Evolutionary conservation across 2,329 filamentous ascomycete genomes (phyloP), one percentile per base, ranked within the genome.

Genomic region (Neoscytalidium dimidiatum): DNA sequence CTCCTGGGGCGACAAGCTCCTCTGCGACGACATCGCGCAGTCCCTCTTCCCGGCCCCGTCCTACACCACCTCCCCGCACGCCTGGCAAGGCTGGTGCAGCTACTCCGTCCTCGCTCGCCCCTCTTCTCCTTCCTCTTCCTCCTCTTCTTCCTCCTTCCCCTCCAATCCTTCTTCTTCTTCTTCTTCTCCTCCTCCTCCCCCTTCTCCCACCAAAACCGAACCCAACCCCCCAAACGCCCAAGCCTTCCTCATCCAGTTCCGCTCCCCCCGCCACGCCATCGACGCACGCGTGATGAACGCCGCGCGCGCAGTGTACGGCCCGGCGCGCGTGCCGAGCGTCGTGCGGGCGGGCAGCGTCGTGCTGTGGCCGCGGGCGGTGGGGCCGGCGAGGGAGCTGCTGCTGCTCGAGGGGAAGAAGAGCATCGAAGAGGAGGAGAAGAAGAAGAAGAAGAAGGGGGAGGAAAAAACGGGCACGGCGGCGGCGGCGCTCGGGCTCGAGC

Each of bases 301-400:
- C 17, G 76, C 76, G 4, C 67, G 56, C 43, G 41, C 19, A 0
- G 66, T 64, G 1, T 76, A 77, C 53, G 62, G 69, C 1, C 23
- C 2, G 1, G n/a, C 19, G 3, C 64, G 71, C 19, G 73, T 69
- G n/a, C 75, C 77, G 4, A 17, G 38, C 7, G 31, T 51, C 17
- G 52, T 57, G 14, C n/a, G 23, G 11, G 35, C 52, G 35, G 52
- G 5, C 14, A 14, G 4, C 2, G 35, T 1, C 60, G 8, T 5
- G 57, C 68, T 26, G 53, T 57, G 48, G 48, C 48, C 61, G 21
- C 11, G 4, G 73, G 8, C 58, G 65, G 9, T 51, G 48, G 13
- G 19, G 51, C 29, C 33, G 51, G 31, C 31, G 31, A 23, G 31
- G 31, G 51, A 52, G 49, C 11, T 52, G 6, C 4, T 52, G 28